A percentile compares a stretch with the other conserved stretches of the same genome.
These are phyloP conservation scores for Knoxia roxburghii DNA, from an alignment of 257 asterid species.

Conservation along the genomic window DNA sequence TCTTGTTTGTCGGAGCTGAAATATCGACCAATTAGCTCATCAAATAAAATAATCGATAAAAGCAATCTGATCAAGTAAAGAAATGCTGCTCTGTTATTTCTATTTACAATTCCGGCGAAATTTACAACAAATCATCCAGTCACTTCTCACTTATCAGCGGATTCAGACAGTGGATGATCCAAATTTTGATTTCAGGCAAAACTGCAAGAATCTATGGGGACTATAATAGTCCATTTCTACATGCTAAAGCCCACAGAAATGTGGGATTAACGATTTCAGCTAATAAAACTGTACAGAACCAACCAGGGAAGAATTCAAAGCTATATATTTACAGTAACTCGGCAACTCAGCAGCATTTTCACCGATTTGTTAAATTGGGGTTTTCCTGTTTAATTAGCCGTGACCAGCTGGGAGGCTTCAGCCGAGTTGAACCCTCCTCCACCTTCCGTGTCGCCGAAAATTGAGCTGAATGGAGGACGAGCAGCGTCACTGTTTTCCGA, in stretches of 20 bases:
- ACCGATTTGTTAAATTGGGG: not conserved
- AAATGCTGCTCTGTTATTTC: not conserved
- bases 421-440: conserved; percentile 17
- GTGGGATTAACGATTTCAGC: no score
- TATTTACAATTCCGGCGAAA: not conserved
- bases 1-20: no score
- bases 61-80: no score
- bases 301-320: no score
- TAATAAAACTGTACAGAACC: not conserved
- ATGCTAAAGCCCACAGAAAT: no score
- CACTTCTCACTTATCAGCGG: no score
- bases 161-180: not conserved
- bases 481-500: not conserved
- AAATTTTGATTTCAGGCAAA: not conserved
- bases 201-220: no score
- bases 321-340: no score
- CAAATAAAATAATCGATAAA: no score
- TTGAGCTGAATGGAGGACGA: not conserved
- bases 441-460: conserved; percentile 13
- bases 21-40: no score
- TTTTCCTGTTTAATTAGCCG: not conserved
- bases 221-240: no score
- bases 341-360: not conserved
- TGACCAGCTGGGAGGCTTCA: not conserved
- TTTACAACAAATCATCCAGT: not conserved